Conservation (phyloP, 1,284 basidiomycete genomes). For the Microbotryum violaceum region DNA sequence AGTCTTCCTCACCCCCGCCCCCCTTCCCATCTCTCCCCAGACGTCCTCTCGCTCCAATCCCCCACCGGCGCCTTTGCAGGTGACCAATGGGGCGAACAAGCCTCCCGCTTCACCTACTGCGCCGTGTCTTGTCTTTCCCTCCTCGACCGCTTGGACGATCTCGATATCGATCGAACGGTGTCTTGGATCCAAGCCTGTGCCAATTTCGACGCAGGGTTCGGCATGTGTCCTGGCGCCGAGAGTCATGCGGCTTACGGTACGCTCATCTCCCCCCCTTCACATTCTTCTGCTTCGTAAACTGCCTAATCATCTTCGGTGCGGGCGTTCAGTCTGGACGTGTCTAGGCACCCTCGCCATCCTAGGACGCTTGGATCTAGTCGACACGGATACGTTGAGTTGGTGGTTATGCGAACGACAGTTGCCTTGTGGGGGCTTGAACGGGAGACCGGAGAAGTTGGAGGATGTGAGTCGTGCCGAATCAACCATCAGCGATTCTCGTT, state of each 20-base stretch:
- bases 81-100: constrained; percentile 80
- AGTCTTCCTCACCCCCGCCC: background rate
- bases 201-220: constrained; percentile 97
- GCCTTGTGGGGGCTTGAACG: constrained; percentile 87
- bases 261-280: constrained; percentile 24
- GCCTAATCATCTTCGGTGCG: too few species aligned
- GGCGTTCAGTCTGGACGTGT: constrained; percentile 71
- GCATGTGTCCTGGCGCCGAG: constrained; percentile 72
- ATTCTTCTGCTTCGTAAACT: too few species aligned
- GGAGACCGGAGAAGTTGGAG: constrained; percentile 93
- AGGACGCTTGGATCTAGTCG: constrained; percentile 64
- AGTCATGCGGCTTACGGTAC: constrained; percentile 85
- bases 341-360: constrained; percentile 80
- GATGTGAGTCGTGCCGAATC: constrained; percentile 57
- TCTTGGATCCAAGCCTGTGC: constrained; percentile 66
- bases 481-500: background rate
- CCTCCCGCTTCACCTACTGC: constrained; percentile 87
- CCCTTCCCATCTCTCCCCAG: constrained; percentile 43
- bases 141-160: constrained; percentile 56
- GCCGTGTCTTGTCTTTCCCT: constrained; percentile 74
- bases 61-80: constrained; percentile 86
- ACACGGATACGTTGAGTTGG: constrained; percentile 68
- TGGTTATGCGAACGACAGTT: constrained; percentile 92
- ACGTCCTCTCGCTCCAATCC: constrained; percentile 72
- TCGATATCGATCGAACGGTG: constrained; percentile 51